phyloP scores from a whole-genome alignment of 257 asterid genomes.

The Penstemon davidsonii region DNA sequence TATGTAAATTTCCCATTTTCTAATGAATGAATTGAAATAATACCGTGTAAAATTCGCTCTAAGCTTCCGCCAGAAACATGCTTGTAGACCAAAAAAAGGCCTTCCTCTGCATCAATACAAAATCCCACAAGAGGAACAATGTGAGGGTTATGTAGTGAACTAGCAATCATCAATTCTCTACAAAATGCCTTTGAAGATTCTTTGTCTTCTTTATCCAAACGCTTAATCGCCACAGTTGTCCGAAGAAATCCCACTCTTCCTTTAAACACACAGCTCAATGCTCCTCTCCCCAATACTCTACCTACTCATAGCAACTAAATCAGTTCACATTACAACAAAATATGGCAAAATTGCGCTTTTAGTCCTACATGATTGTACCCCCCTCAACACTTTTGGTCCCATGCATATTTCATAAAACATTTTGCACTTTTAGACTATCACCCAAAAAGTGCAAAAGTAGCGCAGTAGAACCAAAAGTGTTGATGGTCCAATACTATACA shows the following conservation, averaged over 20 bases:
- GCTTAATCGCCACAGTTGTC: constrained; percentile 71
- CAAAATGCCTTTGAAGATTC: constrained; percentile 92
- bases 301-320: constrained; percentile 46
- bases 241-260: constrained; percentile 74
- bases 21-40: constrained; percentile 4
- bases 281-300: constrained; percentile 97
- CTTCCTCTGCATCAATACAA: constrained; percentile 84
- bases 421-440: too few relatives aligned
- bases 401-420: too few relatives aligned
- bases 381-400: too few relatives aligned
- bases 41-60: constrained; percentile 77
- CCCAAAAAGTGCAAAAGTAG: too few relatives aligned
- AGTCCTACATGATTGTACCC: too few relatives aligned
- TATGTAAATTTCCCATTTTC: too few relatives aligned
- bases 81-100: constrained; percentile 82
- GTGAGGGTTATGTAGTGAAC: constrained; percentile 66
- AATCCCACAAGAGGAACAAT: constrained; percentile 90
- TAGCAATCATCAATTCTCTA: constrained; percentile 90
- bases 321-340: constrained; percentile 3
- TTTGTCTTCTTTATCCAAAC: constrained; percentile 73
- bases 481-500: too few relatives aligned
- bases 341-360: neutral
- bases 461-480: too few relatives aligned
- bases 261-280: constrained; percentile 85
- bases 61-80: constrained; percentile 91